Conservation (phyloP, 805 yeast genomes). For the Kluyveromyces aestuarii region DNA sequence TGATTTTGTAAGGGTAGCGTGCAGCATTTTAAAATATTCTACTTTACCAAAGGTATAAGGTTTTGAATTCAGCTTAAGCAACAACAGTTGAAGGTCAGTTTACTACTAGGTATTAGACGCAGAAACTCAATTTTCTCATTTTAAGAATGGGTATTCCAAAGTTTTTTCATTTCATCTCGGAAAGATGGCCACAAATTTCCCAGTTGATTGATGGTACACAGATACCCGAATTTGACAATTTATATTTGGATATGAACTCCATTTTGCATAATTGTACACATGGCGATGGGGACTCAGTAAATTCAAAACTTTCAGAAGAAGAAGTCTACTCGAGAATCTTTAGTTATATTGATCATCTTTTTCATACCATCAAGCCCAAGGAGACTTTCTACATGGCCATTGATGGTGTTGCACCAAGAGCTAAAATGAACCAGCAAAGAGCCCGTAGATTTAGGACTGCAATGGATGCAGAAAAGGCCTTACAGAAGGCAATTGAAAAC, state of each 20-base stretch:
- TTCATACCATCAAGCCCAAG: constrained; percentile 78
- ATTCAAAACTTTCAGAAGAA: constrained; percentile 71
- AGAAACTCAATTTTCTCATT: no score
- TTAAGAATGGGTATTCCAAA: constrained; percentile 79
- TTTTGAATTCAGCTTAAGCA: not conserved
- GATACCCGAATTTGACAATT: constrained; percentile 88
- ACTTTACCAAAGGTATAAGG: not conserved
- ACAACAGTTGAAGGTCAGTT: no score
- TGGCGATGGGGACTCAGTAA: constrained; percentile 58
- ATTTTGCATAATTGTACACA: constrained; percentile 92
- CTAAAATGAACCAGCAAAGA: constrained; percentile 97
- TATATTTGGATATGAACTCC: constrained; percentile 96
- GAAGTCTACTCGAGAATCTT: constrained; percentile 89
- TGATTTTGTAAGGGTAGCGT: not conserved
- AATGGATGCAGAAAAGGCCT: constrained; percentile 75
- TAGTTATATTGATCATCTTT: constrained; percentile 88
- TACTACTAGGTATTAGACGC: not conserved
- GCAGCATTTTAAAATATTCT: not conserved
- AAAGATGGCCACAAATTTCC: constrained; percentile 96
- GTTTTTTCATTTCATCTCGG: constrained; percentile 92
- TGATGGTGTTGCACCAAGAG: constrained; percentile 98
- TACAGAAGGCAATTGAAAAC: constrained; percentile 60
- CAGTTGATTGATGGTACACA: constrained; percentile 74
- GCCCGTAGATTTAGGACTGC: constrained; percentile 93
- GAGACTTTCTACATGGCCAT: constrained; percentile 90